These are phyloP conservation scores for Rubus idaeus DNA, from an alignment of 306 rosid species.

Conservation along the genomic window DNA sequence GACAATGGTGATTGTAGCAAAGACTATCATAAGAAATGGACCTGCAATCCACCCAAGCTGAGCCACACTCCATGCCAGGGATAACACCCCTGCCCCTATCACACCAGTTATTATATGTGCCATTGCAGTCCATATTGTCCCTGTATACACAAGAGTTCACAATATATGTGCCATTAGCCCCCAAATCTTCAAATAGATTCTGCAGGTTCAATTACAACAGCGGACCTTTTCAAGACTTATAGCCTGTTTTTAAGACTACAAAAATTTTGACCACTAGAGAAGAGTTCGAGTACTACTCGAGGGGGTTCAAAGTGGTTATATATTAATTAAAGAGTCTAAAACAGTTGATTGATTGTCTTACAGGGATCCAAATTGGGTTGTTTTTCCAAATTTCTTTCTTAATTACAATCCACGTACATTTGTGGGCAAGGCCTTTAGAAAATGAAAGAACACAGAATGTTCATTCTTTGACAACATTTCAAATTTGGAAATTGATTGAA, in stretches of 20 bases:
- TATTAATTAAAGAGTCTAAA: background rate
- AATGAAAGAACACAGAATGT: background rate
- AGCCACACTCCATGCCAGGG: slow-evolving; percentile 75
- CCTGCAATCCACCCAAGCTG: slow-evolving; percentile 82
- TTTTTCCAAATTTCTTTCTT: background rate
- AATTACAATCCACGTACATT: background rate
- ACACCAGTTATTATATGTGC: slow-evolving; percentile 77
- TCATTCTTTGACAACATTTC: background rate
- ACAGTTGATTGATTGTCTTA: background rate
- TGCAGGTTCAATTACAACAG: background rate
- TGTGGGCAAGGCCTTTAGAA: background rate
- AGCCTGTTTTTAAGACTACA: background rate
- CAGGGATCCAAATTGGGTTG: background rate
- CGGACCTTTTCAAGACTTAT: background rate
- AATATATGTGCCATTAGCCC: background rate
- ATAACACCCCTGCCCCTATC: slow-evolving; percentile 81
- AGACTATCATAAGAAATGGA: slow-evolving; percentile 39
- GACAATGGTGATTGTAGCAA: slow-evolving; percentile 48
- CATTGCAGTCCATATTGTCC: slow-evolving; percentile 40
- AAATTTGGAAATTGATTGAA: background rate
- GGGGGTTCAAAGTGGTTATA: background rate
- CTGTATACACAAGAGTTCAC: background rate
- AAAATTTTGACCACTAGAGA: background rate
- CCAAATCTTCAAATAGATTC: background rate
- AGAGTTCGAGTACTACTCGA: background rate